These are phyloP conservation scores for Tricholoma flavovirens DNA, from an alignment of 768 basidiomycete species.

Conservation along the genomic window DNA sequence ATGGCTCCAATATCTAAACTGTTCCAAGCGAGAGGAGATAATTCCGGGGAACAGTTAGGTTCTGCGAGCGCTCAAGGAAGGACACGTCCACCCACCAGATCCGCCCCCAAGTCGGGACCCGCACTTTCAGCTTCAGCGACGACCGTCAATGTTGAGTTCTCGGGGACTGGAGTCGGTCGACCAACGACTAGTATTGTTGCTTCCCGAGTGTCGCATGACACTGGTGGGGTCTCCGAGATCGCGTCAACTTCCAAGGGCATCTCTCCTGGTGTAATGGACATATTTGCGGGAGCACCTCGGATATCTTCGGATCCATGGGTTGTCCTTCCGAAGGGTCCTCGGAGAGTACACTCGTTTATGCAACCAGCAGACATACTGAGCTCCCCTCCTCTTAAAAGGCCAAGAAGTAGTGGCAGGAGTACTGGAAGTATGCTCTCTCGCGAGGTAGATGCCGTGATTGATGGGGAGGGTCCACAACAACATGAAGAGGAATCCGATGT, in stretches of 20 bases:
- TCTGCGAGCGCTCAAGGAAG: slow-evolving; percentile 17
- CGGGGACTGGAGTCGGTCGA: slow-evolving; percentile 49
- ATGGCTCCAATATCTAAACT: slow-evolving; percentile 84
- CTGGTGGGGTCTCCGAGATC: slow-evolving; percentile 1
- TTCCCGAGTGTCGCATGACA: slow-evolving; percentile 14
- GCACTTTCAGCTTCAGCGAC: slow-evolving; percentile 84
- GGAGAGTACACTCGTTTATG: slow-evolving; percentile 24
- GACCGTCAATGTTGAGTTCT: slow-evolving; percentile 96
- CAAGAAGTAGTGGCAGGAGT: slow-evolving; percentile 17
- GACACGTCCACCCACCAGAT: slow-evolving; percentile 31
- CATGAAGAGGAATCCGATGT: slow-evolving; percentile 37
- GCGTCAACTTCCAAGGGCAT: slow-evolving; percentile 6
- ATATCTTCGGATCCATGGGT: slow-evolving; percentile 75
- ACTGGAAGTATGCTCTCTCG: slow-evolving; percentile 43
- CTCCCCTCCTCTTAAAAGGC: slow-evolving; percentile 9
- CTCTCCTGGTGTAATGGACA: slow-evolving; percentile 57
- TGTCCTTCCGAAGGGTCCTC: slow-evolving; percentile 44
- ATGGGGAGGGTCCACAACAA: slow-evolving; percentile 34
- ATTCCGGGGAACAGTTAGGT: slow-evolving; percentile 9
- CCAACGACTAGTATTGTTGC: slow-evolving; percentile 35
- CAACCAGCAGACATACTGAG: slow-evolving; percentile 12
- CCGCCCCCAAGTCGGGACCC: slow-evolving; percentile 76
- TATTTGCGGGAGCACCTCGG: slow-evolving; percentile 90
- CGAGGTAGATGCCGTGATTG: slow-evolving; percentile 76
- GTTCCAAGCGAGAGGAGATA: slow-evolving; percentile 37